Evolutionary conservation across 192 early-diverging fungal species (phyloP).

Genomic region (Backusella westeae): DNA sequence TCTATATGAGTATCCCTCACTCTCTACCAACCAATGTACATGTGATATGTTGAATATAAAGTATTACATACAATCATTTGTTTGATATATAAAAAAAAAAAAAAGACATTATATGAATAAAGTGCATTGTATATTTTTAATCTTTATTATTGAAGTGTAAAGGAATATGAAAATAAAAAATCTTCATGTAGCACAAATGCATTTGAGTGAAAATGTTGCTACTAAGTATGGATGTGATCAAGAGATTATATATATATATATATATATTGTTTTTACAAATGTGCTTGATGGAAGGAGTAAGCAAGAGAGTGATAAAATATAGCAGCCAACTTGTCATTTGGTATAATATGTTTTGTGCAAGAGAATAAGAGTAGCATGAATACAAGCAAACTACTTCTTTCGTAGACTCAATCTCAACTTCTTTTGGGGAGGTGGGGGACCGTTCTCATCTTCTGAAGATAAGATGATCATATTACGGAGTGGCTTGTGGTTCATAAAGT

Average conservation of each 20-base stretch:
- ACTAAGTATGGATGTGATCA: no score
- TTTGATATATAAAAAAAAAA: no score
- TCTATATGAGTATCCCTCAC: no score
- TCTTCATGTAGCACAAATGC: no score
- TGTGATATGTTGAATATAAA: no score
- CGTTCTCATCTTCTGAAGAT: neutral
- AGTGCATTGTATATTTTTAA: no score
- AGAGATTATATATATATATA: neutral
- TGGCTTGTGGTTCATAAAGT: neutral
- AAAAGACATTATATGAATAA: no score
- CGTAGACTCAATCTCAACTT: neutral
- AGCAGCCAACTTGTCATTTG: neutral
- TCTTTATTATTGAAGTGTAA: no score
- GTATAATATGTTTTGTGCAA: neutral
- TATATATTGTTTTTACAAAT: neutral
- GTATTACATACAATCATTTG: no score
- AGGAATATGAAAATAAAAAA: no score
- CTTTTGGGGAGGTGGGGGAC: neutral
- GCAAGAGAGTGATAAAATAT: neutral
- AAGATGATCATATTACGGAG: neutral
- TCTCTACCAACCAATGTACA: no score
- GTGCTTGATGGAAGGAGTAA: neutral
- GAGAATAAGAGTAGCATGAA: neutral
- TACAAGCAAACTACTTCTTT: neutral
- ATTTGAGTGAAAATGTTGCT: no score